A percentile compares a stretch with the other conserved stretches of the same genome.
These are phyloP conservation scores for Croton setiger DNA, from an alignment of 441 rosid species.

Conservation along the genomic window DNA sequence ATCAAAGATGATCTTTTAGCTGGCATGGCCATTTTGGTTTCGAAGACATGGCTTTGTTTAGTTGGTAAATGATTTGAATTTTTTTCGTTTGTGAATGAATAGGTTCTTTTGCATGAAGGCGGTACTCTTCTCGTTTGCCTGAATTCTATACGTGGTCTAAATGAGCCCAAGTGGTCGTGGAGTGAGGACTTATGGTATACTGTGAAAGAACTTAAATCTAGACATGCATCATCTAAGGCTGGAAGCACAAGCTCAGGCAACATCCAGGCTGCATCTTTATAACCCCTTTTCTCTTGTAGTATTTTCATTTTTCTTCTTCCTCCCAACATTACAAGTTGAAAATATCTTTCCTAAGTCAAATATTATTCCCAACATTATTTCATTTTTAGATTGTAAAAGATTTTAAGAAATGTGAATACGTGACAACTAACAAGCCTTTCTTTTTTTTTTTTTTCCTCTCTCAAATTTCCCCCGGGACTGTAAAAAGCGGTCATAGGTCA, in stretches of 20 bases:
- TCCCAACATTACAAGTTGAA: neutral
- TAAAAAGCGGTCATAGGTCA: neutral
- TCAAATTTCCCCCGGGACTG: neutral
- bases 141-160: constrained; percentile 68
- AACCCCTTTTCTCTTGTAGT: constrained; percentile 7
- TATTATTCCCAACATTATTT: neutral
- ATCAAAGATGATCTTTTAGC: neutral
- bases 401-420: neutral
- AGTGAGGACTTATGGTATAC: constrained; percentile 44
- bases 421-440: neutral
- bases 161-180: constrained; percentile 79
- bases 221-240: constrained; percentile 18
- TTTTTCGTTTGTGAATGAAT: constrained; percentile 19
- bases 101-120: constrained; percentile 92
- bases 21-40: no score
- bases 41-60: no score
- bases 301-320: neutral
- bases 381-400: neutral
- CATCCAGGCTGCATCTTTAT: constrained; percentile 34
- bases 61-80: no score
- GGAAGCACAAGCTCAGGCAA: constrained; percentile 26
- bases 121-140: constrained; percentile 88
- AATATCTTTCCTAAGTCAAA: neutral
- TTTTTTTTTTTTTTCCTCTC: no score
- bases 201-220: constrained; percentile 34